Conservation (phyloP, 129 eudicot species). For the Flaveria bidentis region DNA sequence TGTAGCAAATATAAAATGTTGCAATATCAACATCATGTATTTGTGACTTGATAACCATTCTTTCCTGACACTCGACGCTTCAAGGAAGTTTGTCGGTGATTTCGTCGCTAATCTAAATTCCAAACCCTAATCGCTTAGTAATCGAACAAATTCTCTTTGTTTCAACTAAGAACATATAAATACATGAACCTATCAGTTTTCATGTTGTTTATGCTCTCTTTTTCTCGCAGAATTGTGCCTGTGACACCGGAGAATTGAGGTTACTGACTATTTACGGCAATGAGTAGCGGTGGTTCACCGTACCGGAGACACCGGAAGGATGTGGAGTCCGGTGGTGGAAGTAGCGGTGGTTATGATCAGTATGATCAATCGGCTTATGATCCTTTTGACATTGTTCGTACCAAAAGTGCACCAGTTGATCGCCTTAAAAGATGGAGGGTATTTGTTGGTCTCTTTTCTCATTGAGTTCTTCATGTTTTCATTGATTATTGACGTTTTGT, state of each 20-base stretch:
- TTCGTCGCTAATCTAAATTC: too few species aligned
- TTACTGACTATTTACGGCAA: slow-evolving; percentile 15
- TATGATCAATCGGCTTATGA: slow-evolving; percentile 18
- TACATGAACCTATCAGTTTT: background rate
- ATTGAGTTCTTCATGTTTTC: slow-evolving; percentile 7
- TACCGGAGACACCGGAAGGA: slow-evolving; percentile 54
- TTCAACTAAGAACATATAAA: background rate
- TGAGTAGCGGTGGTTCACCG: slow-evolving; percentile 56
- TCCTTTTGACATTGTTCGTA: slow-evolving; percentile 67
- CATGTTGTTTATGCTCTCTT: background rate
- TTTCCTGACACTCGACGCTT: too few species aligned
- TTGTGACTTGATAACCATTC: too few species aligned
- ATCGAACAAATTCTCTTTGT: background rate
- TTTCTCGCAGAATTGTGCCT: background rate
- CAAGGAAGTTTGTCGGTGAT: too few species aligned
- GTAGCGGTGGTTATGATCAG: slow-evolving; percentile 34
- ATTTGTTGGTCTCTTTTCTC: background rate
- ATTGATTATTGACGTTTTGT: slow-evolving; percentile 1
- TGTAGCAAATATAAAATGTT: too few species aligned
- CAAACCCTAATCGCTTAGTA: background rate
- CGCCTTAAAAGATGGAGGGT: slow-evolving; percentile 87
- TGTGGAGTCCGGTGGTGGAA: slow-evolving; percentile 46
- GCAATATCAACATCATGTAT: too few species aligned
- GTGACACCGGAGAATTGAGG: slow-evolving; percentile 3
- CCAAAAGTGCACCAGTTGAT: slow-evolving; percentile 76